Base-by-base conservation (phyloP, 352 stramenopile genomes). In the Albugo laibachii region DNA sequence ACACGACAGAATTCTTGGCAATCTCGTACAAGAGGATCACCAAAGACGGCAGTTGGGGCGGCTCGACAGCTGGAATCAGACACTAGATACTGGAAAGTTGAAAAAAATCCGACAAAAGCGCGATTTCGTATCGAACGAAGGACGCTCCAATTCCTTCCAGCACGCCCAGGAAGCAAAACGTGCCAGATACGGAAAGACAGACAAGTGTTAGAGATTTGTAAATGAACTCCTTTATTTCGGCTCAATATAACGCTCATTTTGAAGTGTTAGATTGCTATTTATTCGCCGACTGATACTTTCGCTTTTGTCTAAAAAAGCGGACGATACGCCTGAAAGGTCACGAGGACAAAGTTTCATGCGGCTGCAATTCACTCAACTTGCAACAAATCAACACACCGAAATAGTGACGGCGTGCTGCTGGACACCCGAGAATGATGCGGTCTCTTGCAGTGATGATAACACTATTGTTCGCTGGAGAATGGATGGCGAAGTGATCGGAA, bases 391-490 rank as follows among this genome's bases (percentile, higher is more conserved):
- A 50, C 77, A 91, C 66, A 63, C 59, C 24, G 72, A 91, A 54
- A 75, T 91, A 36, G 77, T 91, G 55, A 83, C 75, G 34, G 66
- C 77, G 38, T 84, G 71, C 48, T 91, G 77, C 57, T 91, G 77
- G 77, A 91, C 77, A 27, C 75, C 77, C n/a, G 73, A 84, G 61
- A 91, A 86, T 58, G 75, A 91, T 47, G 69, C 72, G n/a, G 79
- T 87, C 60, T 83, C 72, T 27, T 91, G 77, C 56, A 86, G 75
- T 42, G 77, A 91, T 39, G 77, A 91, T 62, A 91, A 84, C 41
- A 69, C 61, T 31, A 80, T 91, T 40, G 69, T 76, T 35, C 72
- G 76, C 11, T 91, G 77, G 77, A 66, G 73, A 21, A 86, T 91
- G 74, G 74, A 87, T 52, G 77, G 77, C 35, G 77, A 91, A 58